Evolutionary conservation across 2,329 filamentous ascomycete species (phyloP), one percentile per base, ranked within the genome.

Genomic region (Hymenotorrendiella dingleyae): DNA sequence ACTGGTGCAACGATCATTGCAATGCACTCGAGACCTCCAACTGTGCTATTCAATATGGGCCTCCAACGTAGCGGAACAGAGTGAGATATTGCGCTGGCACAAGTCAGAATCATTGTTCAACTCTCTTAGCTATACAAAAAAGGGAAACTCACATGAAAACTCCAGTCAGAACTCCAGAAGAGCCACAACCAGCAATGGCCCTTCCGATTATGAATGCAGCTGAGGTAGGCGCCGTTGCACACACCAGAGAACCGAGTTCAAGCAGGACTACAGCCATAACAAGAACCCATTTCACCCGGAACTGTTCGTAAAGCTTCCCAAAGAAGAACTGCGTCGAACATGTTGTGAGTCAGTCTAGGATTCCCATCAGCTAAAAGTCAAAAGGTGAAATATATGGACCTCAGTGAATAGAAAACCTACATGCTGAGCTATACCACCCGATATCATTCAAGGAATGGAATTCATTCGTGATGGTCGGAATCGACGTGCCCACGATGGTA

Each of bases 201-300:
- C 69, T 59, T 3, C 69, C 69, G 16, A 68, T 52, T 45, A 75
- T 74, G 6, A 74, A 49, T 8, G 66, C 66, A 39, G 63, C 54
- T 57, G 55, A 55, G n/a, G 40, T 54, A 7, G 56, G 56, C 16
- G 59, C 59, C 2, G 52, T 44, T 14, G 52, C 58, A 35, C 59
- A 62, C 14, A 62, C 36, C 12, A 56, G 46, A 26, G 51, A 55
- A 7, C 59, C 59, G 16, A 61, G 43, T 35, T 50, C 47, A 34
- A 54, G 54, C 4, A 49, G 23, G 4, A 49, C 30, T 12, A 58
- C 47, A 30, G 42, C 39, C 19, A 20, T 23, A 3, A 59, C 35
- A 37, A 50, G 51, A 10, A 52, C 45, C 34, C 46, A 50, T 35
- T 59, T 60, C 16, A 50, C 48, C 27, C 51, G 48, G 38, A 55